Evolutionary conservation across 768 basidiomycete genomes (phyloP).

Genomic region (Trametes cinnabarina): DNA sequence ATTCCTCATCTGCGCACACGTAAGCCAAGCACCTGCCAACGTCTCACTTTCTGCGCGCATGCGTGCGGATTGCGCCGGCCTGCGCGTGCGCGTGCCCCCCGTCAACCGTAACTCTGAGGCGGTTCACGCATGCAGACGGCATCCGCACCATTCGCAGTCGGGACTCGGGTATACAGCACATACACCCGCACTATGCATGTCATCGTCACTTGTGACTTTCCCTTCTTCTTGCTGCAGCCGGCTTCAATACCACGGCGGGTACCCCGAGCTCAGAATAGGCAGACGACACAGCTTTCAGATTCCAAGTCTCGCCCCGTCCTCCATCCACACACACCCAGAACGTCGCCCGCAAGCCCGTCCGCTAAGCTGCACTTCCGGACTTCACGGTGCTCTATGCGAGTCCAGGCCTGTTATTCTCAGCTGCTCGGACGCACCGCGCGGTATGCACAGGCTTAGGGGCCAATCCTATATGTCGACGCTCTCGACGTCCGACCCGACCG

Average conservation of each 20-base stretch:
- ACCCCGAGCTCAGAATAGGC: constrained; percentile 4
- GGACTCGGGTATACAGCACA: neutral
- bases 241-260: too few relatives aligned
- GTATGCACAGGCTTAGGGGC: neutral
- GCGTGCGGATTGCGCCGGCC: neutral
- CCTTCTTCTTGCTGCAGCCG: too few relatives aligned
- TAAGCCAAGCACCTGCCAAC: neutral
- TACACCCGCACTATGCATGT: too few relatives aligned
- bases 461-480: neutral
- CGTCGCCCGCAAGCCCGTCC: neutral
- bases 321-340: neutral
- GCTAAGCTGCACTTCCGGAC: neutral
- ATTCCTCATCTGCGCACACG: neutral
- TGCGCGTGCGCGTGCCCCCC: neutral
- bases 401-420: too few relatives aligned
- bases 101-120: neutral
- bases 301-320: neutral
- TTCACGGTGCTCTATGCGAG: neutral
- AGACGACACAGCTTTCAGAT: neutral
- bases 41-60: neutral
- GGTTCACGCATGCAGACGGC: neutral
- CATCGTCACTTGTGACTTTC: too few relatives aligned
- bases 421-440: too few relatives aligned
- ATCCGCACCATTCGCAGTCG: neutral
- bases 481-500: neutral